Evolutionary conservation across 495 filamentous ascomycete genomes (phyloP).

Genomic region (Cercophora samala): DNA sequence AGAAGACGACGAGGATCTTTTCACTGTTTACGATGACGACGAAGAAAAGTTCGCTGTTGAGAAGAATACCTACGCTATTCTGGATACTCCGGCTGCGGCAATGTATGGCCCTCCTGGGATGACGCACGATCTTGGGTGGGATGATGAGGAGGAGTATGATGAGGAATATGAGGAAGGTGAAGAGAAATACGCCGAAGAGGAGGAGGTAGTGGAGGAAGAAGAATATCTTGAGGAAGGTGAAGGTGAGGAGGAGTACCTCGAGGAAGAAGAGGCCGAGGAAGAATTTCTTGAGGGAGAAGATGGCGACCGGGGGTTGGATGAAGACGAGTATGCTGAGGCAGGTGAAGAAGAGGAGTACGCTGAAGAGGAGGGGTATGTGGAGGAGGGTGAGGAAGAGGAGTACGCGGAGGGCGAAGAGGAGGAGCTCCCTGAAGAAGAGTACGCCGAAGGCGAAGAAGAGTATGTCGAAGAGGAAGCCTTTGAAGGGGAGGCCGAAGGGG

Average conservation of each 20-base stretch:
- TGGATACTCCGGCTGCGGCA: slow-evolving; percentile 16
- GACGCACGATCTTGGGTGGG: slow-evolving; percentile 9
- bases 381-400: slow-evolving; percentile 10
- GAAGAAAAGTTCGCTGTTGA: slow-evolving; percentile 7
- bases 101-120: slow-evolving; percentile 18
- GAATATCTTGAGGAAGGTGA: slow-evolving; percentile 9
- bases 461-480: slow-evolving; percentile 12
- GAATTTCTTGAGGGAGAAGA: slow-evolving; percentile 10
- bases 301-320: slow-evolving; percentile 11
- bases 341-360: not conserved
- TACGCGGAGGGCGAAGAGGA: slow-evolving; percentile 12
- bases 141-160: slow-evolving; percentile 1
- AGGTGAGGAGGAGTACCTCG: slow-evolving; percentile 8
- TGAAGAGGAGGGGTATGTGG: slow-evolving; percentile 1
- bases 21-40: slow-evolving; percentile 8
- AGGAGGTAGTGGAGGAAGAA: not conserved
- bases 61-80: slow-evolving; percentile 18
- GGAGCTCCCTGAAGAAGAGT: slow-evolving; percentile 4
- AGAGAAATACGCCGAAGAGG: not conserved
- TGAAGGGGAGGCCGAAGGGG: slow-evolving; percentile 1
- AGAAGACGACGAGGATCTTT: slow-evolving; percentile 7
- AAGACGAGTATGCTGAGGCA: not conserved
- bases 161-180: not conserved
- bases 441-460: slow-evolving; percentile 13
- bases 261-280: not conserved